phyloP scores from a whole-genome alignment of 139 green algal genomes.

The Chlorella sorokiniana region DNA sequence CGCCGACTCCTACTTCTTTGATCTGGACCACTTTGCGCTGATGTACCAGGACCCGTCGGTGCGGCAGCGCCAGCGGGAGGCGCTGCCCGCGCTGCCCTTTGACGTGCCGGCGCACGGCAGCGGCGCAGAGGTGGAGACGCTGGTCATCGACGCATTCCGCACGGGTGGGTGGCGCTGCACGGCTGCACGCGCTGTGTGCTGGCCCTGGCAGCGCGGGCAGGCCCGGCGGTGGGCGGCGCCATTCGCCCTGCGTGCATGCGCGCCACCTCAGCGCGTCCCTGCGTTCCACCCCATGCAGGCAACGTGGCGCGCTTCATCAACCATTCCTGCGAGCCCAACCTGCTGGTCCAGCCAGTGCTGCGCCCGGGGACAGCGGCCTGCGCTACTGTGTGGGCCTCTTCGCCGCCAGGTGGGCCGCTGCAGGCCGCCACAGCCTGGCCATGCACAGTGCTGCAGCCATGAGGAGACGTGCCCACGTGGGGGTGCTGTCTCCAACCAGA shows the following conservation, averaged over 20 bases:
- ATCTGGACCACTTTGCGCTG: conserved; percentile 58
- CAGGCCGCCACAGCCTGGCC: not conserved
- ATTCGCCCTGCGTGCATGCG: not conserved
- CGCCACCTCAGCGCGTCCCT: not conserved
- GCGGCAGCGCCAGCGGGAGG: not conserved
- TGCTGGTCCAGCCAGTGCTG: conserved; percentile 63
- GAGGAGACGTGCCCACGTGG: not conserved
- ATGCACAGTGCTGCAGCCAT: not conserved
- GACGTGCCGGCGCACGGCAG: not conserved
- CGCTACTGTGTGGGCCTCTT: conserved; percentile 58
- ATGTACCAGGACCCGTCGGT: not conserved
- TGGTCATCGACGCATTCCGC: not conserved
- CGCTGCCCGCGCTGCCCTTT: not conserved
- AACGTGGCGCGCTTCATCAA: conserved; percentile 83
- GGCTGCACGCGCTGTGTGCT: not conserved
- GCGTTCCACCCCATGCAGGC: conserved; percentile 31
- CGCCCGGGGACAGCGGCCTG: conserved; percentile 43
- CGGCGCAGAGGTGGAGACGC: not conserved
- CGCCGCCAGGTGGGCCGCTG: conserved; percentile 7
- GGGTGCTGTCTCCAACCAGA: not conserved
- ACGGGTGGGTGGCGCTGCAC: not conserved
- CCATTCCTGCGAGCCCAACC: conserved; percentile 68
- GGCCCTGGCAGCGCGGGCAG: not conserved
- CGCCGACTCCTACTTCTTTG: conserved; percentile 58
- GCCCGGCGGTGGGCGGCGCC: too few species aligned